Evolutionary conservation across 192 early-diverging fungal species (phyloP).

Genomic region (Pilobolus umbonatus): DNA sequence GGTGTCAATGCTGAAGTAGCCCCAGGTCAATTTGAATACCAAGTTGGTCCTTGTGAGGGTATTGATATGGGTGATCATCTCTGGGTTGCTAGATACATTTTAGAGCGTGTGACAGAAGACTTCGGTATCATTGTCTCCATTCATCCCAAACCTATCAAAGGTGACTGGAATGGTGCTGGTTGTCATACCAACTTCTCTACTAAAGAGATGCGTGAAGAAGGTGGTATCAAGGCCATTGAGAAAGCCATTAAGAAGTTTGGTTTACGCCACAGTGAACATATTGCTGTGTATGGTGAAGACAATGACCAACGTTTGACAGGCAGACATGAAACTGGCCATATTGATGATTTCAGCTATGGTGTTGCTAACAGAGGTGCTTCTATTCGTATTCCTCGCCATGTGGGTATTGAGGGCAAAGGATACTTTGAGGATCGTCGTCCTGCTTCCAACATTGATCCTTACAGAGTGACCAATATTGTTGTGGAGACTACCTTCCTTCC

Average conservation of each 20-base stretch:
- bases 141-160: conserved; percentile 55
- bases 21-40: conserved; percentile 53
- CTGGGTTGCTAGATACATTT: conserved; percentile 47
- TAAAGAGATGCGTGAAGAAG: conserved; percentile 42
- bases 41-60: conserved; percentile 53
- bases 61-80: conserved; percentile 53
- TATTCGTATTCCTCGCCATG: conserved; percentile 54
- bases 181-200: conserved; percentile 56
- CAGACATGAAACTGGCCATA: conserved; percentile 49
- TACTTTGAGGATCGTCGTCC: conserved; percentile 54
- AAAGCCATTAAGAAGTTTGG: conserved; percentile 49
- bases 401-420: conserved; percentile 48
- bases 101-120: conserved; percentile 54
- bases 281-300: conserved; percentile 54
- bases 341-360: conserved; percentile 44
- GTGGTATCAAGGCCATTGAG: conserved; percentile 46
- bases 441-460: conserved; percentile 55
- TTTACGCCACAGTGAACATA: conserved; percentile 41
- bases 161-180: conserved; percentile 59
- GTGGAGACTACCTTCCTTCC: conserved; percentile 35
- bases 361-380: conserved; percentile 54
- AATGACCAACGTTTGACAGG: conserved; percentile 54
- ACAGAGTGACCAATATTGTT: conserved; percentile 46
- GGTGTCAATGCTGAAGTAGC: conserved; percentile 54
- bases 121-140: conserved; percentile 50